Evolutionary conservation across 2,329 filamentous ascomycete genomes (phyloP).

Genomic region (Tolypocladium sp.): DNA sequence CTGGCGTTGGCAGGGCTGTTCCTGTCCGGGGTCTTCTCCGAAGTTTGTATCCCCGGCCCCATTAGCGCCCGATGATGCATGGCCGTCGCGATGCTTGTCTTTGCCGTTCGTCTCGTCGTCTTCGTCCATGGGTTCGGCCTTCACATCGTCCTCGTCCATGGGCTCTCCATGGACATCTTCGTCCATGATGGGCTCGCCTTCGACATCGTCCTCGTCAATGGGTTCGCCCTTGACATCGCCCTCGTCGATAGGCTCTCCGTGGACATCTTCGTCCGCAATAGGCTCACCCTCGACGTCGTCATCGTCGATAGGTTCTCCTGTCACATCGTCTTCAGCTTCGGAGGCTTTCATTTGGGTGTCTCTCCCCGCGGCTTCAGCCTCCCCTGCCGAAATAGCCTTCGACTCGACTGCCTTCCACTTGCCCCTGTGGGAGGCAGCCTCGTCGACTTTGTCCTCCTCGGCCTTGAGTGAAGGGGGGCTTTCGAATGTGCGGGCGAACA

Average conservation of each 20-base stretch:
- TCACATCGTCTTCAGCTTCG: conserved; percentile 32
- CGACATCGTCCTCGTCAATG: conserved; percentile 38
- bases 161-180: conserved; percentile 29
- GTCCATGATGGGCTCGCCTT: conserved; percentile 29
- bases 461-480: conserved; percentile 45
- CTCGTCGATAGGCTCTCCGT: conserved; percentile 34
- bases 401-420: conserved; percentile 44
- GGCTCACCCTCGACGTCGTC: conserved; percentile 38
- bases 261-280: conserved; percentile 33
- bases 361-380: conserved; percentile 21
- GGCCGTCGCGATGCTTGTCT: conserved; percentile 9
- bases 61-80: neutral
- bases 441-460: conserved; percentile 16
- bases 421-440: conserved; percentile 21
- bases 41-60: neutral
- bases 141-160: conserved; percentile 31
- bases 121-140: conserved; percentile 30
- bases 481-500: conserved; percentile 62
- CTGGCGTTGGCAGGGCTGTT: neutral
- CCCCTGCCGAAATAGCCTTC: conserved; percentile 6
- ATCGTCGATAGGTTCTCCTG: conserved; percentile 35
- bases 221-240: conserved; percentile 30
- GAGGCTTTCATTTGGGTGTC: conserved; percentile 26
- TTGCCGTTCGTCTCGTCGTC: conserved; percentile 30
- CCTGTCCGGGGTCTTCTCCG: neutral